Evolutionary conservation across 441 rosid genomes (phyloP).

Genomic region (Isatis lusitanica): DNA sequence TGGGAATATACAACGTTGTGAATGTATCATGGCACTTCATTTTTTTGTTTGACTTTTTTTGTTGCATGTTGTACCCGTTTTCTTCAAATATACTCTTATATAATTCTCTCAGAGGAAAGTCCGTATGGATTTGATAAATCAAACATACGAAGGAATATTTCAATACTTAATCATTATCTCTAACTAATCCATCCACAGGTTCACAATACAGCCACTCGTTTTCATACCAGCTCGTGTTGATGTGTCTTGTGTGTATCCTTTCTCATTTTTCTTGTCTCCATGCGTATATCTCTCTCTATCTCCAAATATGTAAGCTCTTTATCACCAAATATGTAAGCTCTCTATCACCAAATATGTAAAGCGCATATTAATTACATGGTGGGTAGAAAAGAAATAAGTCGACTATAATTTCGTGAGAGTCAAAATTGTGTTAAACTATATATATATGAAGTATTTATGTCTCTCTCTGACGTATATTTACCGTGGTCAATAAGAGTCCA

Average conservation of each 20-base stretch:
- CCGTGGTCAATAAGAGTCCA: constrained; percentile 6
- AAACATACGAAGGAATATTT: constrained; percentile 7
- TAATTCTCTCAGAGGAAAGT: background rate
- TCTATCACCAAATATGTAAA: constrained; percentile 8
- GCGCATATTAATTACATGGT: background rate
- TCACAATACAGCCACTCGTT: constrained; percentile 25
- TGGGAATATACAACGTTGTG: background rate
- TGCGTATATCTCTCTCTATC: constrained; percentile 15
- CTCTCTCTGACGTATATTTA: constrained; percentile 3
- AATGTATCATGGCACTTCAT: constrained; percentile 13
- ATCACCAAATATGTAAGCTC: constrained; percentile 10
- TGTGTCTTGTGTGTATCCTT: background rate
- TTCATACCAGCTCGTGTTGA: constrained; percentile 24
- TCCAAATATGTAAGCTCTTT: constrained; percentile 9
- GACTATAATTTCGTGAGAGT: background rate
- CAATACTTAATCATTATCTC: constrained; percentile 30
- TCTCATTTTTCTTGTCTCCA: background rate
- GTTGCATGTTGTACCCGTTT: constrained; percentile 10
- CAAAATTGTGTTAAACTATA: background rate
- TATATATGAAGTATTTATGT: constrained; percentile 3
- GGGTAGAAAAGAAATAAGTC: background rate
- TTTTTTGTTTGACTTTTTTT: constrained; percentile 28
- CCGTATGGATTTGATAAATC: constrained; percentile 3
- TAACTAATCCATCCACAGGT: constrained; percentile 34
- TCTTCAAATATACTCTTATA: background rate